Base-by-base conservation (phyloP, 177 flowering plant genomes). In the Tripterygium wilfordii region DNA sequence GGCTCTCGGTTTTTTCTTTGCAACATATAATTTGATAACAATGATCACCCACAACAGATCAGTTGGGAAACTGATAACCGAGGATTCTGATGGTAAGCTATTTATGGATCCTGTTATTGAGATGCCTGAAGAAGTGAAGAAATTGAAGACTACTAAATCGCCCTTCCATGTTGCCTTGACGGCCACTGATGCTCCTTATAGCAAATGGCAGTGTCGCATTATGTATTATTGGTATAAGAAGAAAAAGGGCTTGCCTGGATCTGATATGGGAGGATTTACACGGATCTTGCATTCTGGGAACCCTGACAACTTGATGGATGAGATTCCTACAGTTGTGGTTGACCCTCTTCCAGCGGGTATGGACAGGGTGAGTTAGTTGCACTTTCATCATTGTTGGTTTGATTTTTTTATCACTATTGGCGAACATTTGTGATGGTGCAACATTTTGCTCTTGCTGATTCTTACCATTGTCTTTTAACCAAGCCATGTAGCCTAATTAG, bases 211-310 rank as follows among this genome's bases (percentile, higher is more conserved):
- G 47, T 82, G 91, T 48, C 85, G 99, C 22, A 77, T 92, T 38
- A 92, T 92, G 99, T 92, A 89, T 53, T 92, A 89, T 58, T 92
- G 97, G 99, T 92, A 82, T 64, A 86, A 84, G 82, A 82, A 84
- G 67, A 49, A 53, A 48, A 83, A 71, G 63, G 81, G 79, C 53
- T 16, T 67, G 75, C 87, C 95, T 46, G 94, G 84, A 10, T 92
- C 98, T 5, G 98, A 88, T 38, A 85, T 92, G 94, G 98, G 98
- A n/a, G 87, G 86, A 25, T 92, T 85, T 42, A 88, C 98, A n/a
- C 56, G 98, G 65, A 76, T 92, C 66, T 65, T 92, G 63, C 98
- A 92, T 69, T 88, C 96, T 0, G 98, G 96, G 50, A 68, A 17
- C 13, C 71, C 89, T 16, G 96, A 91, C 51, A 67, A 82, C 51